These are phyloP conservation scores for Xylariaceae sp. DNA, from an alignment of 2,329 filamentous ascomycete species.

Conservation along the genomic window DNA sequence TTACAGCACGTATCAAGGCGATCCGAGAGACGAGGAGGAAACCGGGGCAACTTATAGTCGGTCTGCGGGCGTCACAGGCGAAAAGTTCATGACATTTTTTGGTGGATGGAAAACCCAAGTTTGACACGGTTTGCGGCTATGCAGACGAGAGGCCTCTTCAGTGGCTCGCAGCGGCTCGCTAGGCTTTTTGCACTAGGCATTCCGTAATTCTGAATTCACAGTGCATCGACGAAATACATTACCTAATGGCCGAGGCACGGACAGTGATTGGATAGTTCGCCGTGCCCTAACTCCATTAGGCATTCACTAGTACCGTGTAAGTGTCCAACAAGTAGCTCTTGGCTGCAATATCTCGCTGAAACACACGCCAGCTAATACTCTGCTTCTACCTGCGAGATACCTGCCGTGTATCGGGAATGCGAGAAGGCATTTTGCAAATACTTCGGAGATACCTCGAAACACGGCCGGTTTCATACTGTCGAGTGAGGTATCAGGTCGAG, in stretches of 20 bases:
- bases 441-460: too few relatives aligned
- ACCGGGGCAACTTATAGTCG: not conserved
- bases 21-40: not conserved
- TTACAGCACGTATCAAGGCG: not conserved
- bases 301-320: not conserved
- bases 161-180: not conserved
- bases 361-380: not conserved
- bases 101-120: not conserved
- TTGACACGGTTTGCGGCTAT: not conserved
- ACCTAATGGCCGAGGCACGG: too few relatives aligned
- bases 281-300: not conserved
- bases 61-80: not conserved
- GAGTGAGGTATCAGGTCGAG: not conserved
- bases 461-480: too few relatives aligned
- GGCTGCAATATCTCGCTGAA: not conserved
- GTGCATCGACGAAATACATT: too few relatives aligned
- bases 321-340: not conserved
- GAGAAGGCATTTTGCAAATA: too few relatives aligned
- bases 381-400: too few relatives aligned
- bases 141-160: not conserved
- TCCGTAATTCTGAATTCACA: too few relatives aligned
- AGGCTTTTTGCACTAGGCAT: too few relatives aligned
- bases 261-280: not conserved
- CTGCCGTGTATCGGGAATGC: too few relatives aligned
- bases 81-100: slow-evolving; percentile 3